Conservation (phyloP, 306 rosid species). For the cucumber (Cucumis sativus) region Cucumber_9930_V3 NC_026657.2:10309001-10309500, state of each 20-base stretch:
- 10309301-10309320: neutral
- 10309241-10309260: neutral
- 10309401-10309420: neutral
- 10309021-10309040: neutral
- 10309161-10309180: neutral
- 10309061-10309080: conserved; percentile 15
- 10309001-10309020: neutral
- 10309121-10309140: neutral
- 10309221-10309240: too few relatives aligned
- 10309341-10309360: neutral
- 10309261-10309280: neutral
- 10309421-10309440: neutral
- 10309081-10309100: conserved; percentile 1
- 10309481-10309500: neutral
- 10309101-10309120: neutral
- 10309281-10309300: neutral
- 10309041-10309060: conserved; percentile 13
- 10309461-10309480: neutral
- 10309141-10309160: neutral
- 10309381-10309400: neutral
- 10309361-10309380: neutral
- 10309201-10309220: neutral
- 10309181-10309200: conserved; percentile 4
- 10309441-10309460: neutral
- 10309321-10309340: neutral